Conservation (phyloP, 129 eudicot genomes). For the Lonicera japonica region DNA sequence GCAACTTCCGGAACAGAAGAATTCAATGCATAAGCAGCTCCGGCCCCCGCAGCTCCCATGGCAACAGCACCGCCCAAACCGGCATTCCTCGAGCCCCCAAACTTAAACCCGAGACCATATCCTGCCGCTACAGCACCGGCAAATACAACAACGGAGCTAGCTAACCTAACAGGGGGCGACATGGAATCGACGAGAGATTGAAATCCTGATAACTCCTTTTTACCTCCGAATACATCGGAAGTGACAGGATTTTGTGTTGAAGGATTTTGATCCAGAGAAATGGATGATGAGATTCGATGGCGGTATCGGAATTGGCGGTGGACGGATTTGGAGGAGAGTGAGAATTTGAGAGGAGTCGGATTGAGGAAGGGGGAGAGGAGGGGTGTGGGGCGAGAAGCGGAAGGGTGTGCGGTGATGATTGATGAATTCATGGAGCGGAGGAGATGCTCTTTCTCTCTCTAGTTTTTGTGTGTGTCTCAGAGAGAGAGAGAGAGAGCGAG, state of each 20-base stretch:
- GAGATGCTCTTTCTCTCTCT: not conserved
- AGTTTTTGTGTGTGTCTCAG: too few relatives aligned
- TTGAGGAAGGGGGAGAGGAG: constrained; percentile 32
- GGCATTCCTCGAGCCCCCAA: constrained; percentile 52
- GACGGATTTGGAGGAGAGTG: not conserved
- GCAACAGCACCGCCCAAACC: constrained; percentile 72
- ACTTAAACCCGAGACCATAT: constrained; percentile 63
- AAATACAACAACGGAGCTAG: constrained; percentile 55
- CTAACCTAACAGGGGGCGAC: constrained; percentile 72
- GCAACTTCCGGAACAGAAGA: constrained; percentile 93
- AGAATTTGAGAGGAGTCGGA: constrained; percentile 24
- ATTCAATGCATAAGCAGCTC: constrained; percentile 67
- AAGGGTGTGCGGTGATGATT: constrained; percentile 37
- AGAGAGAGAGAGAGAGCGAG: too few relatives aligned
- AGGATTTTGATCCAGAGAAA: constrained; percentile 14
- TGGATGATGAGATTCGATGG: constrained; percentile 23
- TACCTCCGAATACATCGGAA: constrained; percentile 59
- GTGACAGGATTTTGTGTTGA: too few relatives aligned
- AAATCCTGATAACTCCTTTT: constrained; percentile 56
- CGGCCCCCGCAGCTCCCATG: constrained; percentile 90
- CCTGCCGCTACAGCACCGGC: constrained; percentile 85
- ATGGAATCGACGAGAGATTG: constrained; percentile 59
- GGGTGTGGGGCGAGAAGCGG: constrained; percentile 25
- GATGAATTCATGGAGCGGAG: constrained; percentile 36
- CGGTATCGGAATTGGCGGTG: constrained; percentile 22